Evolutionary conservation across 2,329 filamentous ascomycete species (phyloP), one percentile per base, ranked within the genome.

Genomic region (Podosphaera fusca): DNA sequence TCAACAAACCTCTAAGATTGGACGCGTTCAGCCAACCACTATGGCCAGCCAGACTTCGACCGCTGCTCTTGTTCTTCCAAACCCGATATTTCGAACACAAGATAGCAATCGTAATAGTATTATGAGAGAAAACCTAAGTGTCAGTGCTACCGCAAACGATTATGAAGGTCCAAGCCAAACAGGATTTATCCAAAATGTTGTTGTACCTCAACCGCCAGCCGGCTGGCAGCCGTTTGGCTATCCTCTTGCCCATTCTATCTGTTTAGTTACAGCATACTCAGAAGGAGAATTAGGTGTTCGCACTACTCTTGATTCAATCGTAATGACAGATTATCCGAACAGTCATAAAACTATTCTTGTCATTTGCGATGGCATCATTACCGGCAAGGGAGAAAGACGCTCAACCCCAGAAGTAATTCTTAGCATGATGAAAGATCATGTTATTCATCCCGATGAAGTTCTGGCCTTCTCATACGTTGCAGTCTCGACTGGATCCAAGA

Each of bases 151-250:
- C 35, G 70, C 76, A 62, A 76, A 75, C 47, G 76, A 79, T 33
- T 77, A 69, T 56, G 87, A 90, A 54, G 83, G 81, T 0, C 79
- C 83, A 45, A 89, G 89, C 5, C 87, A 90, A 6, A 81, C 87
- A 38, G 90, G 89, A n/a, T 95, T 95, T 68, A 94, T 96, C 57
- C 90, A 96, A 67, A 89, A 95, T 69, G 78, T 86, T 45, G 92
- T 98, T 46, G 89, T 98, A 53, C 90, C 94, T 35, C 92, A 98
- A 67, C 92, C 92, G 42, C 92, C 92, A 7, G 82, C 89, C 2
- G 92, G 98, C 69, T 98, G 89, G 84, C 89, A 95, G 72, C 92
- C 92, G 0, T 96, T 94, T 67, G 92, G 90, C 0, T 98, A 87
- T 69, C 92, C 94, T 12, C 74, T 98, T 62, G 92, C 89, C 52